Evolutionary conservation across 306 rosid genomes (phyloP).

Genomic region (Cucurbita ficifolia): DNA sequence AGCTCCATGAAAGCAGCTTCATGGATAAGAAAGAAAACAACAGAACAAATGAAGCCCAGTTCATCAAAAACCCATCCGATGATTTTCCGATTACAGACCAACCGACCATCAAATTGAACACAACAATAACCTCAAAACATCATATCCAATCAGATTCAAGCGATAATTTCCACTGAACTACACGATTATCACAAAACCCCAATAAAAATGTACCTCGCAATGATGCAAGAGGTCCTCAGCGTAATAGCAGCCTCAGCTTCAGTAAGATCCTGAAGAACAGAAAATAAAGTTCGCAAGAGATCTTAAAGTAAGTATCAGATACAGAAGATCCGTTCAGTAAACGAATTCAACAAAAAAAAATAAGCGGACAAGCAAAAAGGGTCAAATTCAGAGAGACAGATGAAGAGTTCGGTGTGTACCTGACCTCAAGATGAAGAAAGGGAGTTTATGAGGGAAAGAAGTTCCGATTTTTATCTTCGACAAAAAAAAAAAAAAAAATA

Average conservation of each 20-base stretch:
- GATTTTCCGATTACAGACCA: not conserved
- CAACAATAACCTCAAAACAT: not conserved
- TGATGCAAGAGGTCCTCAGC: not conserved
- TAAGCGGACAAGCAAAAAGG: not conserved
- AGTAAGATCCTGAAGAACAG: not conserved
- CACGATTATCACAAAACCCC: not conserved
- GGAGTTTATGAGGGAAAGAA: not conserved
- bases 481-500: not conserved
- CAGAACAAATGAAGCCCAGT: not conserved
- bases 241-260: not conserved
- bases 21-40: not conserved
- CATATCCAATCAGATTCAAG: not conserved
- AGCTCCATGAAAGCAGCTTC: not conserved
- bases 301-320: not conserved
- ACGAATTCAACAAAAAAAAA: not conserved
- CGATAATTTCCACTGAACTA: not conserved
- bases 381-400: not conserved
- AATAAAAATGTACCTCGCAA: not conserved
- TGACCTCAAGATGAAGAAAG: constrained; percentile 1
- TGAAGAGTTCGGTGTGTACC: not conserved
- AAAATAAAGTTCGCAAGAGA: not conserved
- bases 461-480: not conserved
- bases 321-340: not conserved
- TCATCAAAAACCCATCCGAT: not conserved
- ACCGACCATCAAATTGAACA: not conserved